phyloP scores from a whole-genome alignment of 2,329 filamentous ascomycete species.

The Huntiella decipiens region DNA sequence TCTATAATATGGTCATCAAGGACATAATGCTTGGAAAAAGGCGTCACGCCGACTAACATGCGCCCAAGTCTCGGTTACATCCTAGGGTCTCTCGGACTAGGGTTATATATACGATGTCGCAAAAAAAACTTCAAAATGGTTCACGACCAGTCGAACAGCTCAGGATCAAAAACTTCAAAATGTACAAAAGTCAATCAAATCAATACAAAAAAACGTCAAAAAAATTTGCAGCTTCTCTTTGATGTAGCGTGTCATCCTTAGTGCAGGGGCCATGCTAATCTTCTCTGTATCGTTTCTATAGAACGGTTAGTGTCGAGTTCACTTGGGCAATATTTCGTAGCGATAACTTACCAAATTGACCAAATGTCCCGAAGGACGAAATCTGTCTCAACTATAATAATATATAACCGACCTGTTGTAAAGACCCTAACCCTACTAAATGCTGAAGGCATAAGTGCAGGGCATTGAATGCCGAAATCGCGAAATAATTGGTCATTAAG shows the following conservation, averaged over 20 bases:
- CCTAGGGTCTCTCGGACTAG: too few species aligned
- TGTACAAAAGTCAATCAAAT: not conserved
- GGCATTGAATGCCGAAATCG: too few species aligned
- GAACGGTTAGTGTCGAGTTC: not conserved
- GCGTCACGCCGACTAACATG: too few species aligned
- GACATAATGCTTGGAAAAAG: too few species aligned
- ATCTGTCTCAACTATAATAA: not conserved
- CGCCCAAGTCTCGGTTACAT: too few species aligned
- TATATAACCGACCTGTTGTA: not conserved
- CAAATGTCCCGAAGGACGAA: constrained; percentile 13
- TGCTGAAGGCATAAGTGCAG: too few species aligned
- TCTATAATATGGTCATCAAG: too few species aligned
- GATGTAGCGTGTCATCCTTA: constrained; percentile 89
- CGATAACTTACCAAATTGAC: constrained; percentile 11
- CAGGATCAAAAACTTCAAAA: not conserved
- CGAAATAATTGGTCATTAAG: too few species aligned
- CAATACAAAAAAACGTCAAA: constrained; percentile 5
- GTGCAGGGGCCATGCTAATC: constrained; percentile 71
- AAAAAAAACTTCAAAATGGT: not conserved
- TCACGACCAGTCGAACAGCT: not conserved
- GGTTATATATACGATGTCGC: too few species aligned
- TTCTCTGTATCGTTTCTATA: constrained; percentile 37
- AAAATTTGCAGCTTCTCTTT: constrained; percentile 45
- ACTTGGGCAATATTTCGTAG: not conserved
- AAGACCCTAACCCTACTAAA: too few species aligned